phyloP scores from a whole-genome alignment of 768 basidiomycete genomes.

The Boletus eberwhitei region DNA sequence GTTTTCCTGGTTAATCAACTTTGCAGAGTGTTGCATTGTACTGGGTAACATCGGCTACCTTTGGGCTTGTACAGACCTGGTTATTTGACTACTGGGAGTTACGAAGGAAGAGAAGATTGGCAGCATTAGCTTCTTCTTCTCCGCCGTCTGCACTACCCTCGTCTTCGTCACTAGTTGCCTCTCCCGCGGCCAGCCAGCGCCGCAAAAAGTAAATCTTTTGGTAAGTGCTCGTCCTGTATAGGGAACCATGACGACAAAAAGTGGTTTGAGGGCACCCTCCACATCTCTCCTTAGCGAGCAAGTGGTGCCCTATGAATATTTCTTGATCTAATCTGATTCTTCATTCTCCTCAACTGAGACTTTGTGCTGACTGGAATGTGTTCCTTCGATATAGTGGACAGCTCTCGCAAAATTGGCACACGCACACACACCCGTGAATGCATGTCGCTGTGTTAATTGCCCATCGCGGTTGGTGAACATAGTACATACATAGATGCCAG shows the following conservation, averaged over 20 bases:
- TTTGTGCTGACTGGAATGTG: slow-evolving; percentile 9
- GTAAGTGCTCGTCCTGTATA: slow-evolving; percentile 15
- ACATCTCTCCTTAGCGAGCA: slow-evolving; percentile 25
- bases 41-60: slow-evolving; percentile 74
- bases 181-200: neutral
- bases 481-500: neutral
- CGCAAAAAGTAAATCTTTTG: slow-evolving; percentile 16
- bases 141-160: neutral
- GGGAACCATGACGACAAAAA: slow-evolving; percentile 64
- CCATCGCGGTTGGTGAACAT: neutral
- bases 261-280: slow-evolving; percentile 69
- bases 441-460: neutral
- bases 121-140: neutral
- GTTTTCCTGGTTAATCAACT: slow-evolving; percentile 2
- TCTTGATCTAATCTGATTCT: slow-evolving; percentile 94
- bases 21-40: slow-evolving; percentile 61
- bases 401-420: neutral
- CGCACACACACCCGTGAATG: neutral
- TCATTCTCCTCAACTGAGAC: neutral
- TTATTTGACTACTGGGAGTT: slow-evolving; percentile 61
- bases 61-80: slow-evolving; percentile 76
- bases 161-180: neutral
- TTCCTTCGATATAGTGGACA: neutral
- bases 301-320: slow-evolving; percentile 54
- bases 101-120: slow-evolving; percentile 33